phyloP scores from a whole-genome alignment of 2,329 filamentous ascomycete species.

The Fusarium acutatum region DNA sequence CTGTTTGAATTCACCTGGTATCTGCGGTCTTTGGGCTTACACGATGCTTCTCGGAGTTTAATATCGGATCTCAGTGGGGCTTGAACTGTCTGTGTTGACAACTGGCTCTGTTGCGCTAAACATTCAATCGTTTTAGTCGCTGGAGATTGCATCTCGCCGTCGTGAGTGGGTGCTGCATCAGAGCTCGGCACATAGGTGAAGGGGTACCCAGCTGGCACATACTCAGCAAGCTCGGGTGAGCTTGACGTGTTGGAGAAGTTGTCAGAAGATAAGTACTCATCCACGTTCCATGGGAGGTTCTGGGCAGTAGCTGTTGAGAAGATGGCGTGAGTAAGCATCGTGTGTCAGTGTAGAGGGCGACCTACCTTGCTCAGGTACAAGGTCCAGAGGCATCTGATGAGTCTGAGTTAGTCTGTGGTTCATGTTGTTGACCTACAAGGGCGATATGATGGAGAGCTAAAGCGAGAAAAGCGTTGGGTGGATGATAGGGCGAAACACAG shows the following conservation, averaged over 20 bases:
- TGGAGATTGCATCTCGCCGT: background rate
- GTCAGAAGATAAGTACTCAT: background rate
- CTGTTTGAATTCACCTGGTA: background rate
- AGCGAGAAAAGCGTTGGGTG: background rate
- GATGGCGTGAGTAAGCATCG: background rate
- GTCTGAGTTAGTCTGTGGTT: background rate
- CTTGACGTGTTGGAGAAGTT: background rate
- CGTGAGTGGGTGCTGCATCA: accelerated
- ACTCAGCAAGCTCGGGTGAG: background rate
- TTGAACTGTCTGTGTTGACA: background rate
- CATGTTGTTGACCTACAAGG: background rate
- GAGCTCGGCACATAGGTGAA: background rate
- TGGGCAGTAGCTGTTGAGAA: background rate
- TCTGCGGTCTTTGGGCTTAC: background rate
- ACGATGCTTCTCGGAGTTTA: background rate
- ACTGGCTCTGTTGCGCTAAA: accelerated
- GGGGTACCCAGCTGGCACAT: background rate
- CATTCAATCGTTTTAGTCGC: accelerated
- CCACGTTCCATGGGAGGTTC: background rate
- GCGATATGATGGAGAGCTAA: too few relatives aligned
- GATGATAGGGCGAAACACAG: background rate
- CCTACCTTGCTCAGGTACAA: background rate
- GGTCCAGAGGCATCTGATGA: background rate
- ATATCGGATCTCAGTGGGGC: background rate
- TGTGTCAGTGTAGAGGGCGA: too few relatives aligned